phyloP scores from a whole-genome alignment of 2,329 filamentous ascomycete genomes.

The Xylariales sp. region DNA sequence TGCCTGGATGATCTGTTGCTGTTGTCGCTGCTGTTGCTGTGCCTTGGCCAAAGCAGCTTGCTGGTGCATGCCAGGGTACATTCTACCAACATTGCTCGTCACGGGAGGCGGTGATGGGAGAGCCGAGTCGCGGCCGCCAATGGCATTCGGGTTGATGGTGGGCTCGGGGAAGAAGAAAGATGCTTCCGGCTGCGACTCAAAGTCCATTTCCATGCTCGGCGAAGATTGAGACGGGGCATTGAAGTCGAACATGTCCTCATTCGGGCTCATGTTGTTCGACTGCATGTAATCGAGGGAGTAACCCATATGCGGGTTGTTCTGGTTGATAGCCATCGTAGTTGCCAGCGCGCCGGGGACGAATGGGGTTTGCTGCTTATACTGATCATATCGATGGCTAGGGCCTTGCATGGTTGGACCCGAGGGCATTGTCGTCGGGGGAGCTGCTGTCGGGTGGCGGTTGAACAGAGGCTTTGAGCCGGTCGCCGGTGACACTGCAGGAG shows the following conservation, averaged over 20 bases:
- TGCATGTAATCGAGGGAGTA: conserved; percentile 52
- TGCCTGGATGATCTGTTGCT: conserved; percentile 27
- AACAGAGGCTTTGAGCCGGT: conserved; percentile 50
- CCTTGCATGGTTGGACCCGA: conserved; percentile 60
- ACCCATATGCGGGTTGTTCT: conserved; percentile 49
- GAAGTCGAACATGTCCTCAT: conserved; percentile 68
- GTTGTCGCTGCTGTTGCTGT: conserved; percentile 46
- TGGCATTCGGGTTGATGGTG: conserved; percentile 67
- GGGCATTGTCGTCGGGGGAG: conserved; percentile 50
- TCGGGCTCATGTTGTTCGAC: conserved; percentile 53
- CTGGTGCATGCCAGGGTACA: conserved; percentile 92
- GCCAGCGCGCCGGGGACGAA: conserved; percentile 80
- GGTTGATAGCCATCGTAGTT: conserved; percentile 73
- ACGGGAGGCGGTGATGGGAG: conserved; percentile 42
- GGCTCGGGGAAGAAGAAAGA: conserved; percentile 60
- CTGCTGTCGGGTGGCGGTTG: conserved; percentile 44
- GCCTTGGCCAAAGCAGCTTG: conserved; percentile 76
- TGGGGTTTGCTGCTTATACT: conserved; percentile 93
- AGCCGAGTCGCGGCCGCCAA: conserved; percentile 57
- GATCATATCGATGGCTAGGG: conserved; percentile 91
- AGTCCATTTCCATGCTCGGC: conserved; percentile 65
- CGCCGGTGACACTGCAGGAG: conserved; percentile 55
- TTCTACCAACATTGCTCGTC: conserved; percentile 59
- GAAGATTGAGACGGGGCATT: conserved; percentile 60
- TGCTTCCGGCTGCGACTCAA: conserved; percentile 53